A percentile compares a stretch with the other conserved stretches of the same genome.
Evolutionary conservation across 1,139 yeast species (phyloP).

Genomic region (Eremothecium cymbalariae): DNA sequence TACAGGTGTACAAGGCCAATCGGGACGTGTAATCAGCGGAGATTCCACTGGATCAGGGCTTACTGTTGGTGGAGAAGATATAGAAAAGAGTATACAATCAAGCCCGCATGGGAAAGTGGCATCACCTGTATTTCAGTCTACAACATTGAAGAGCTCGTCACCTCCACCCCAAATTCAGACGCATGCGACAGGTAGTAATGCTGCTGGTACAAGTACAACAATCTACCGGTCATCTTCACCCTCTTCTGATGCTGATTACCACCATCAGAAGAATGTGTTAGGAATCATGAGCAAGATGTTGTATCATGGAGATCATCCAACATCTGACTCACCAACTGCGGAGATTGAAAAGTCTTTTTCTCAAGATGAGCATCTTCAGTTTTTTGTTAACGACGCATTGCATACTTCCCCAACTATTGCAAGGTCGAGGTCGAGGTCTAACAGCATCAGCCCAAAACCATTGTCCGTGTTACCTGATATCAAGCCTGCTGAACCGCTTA

Average conservation of each 20-base stretch:
- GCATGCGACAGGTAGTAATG: constrained; percentile 30
- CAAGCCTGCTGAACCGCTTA: constrained; percentile 2
- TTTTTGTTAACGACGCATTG: constrained; percentile 61
- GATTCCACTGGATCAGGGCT: constrained; percentile 5
- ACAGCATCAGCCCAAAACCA: constrained; percentile 34
- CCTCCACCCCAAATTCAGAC: constrained; percentile 65
- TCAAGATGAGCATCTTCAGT: constrained; percentile 56
- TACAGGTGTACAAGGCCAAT: constrained; percentile 3
- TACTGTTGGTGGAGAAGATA: constrained; percentile 7
- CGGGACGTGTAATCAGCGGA: constrained; percentile 6
- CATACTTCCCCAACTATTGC: constrained; percentile 33
- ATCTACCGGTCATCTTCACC: not conserved
- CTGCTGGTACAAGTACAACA: not conserved
- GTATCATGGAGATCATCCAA: constrained; percentile 6
- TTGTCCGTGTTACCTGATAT: constrained; percentile 3
- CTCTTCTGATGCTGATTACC: not conserved
- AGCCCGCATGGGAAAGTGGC: constrained; percentile 8
- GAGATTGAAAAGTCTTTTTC: constrained; percentile 7
- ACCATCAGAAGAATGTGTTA: not conserved
- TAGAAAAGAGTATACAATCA: constrained; percentile 1
- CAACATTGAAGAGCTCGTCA: constrained; percentile 53
- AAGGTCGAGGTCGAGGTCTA: constrained; percentile 32
- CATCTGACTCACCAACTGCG: constrained; percentile 12
- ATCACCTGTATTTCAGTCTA: constrained; percentile 39
- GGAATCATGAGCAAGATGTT: constrained; percentile 5